These are phyloP conservation scores for Cyclotella distinguenda DNA, from an alignment of 108 stramenopile genomes.

Conservation along the genomic window DNA sequence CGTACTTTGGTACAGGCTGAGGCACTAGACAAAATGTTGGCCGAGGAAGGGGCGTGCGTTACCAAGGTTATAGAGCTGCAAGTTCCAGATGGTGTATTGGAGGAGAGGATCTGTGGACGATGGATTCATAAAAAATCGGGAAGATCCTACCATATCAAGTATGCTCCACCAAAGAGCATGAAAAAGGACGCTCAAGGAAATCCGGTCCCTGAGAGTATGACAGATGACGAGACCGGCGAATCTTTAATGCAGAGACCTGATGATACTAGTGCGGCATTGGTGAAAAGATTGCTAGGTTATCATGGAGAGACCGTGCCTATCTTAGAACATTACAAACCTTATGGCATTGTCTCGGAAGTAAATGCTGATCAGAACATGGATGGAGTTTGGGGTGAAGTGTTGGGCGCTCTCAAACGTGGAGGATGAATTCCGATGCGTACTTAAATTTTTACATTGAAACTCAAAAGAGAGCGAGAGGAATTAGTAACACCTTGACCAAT, in stretches of 20 bases:
- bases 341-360: constrained; percentile 78
- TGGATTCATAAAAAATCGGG: constrained; percentile 93
- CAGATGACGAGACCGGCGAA: constrained; percentile 94
- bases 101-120: constrained; percentile 97
- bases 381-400: constrained; percentile 82
- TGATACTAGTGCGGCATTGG: constrained; percentile 91
- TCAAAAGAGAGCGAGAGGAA: neutral
- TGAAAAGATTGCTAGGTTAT: constrained; percentile 89
- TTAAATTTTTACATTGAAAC: neutral
- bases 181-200: constrained; percentile 57
- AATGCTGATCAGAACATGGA: constrained; percentile 94
- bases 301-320: constrained; percentile 97
- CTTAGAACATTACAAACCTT: constrained; percentile 91
- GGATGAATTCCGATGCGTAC: too few relatives aligned
- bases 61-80: constrained; percentile 92
- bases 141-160: constrained; percentile 97
- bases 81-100: constrained; percentile 93
- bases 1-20: constrained; percentile 95
- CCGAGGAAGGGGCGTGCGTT: constrained; percentile 85
- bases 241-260: constrained; percentile 94
- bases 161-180: constrained; percentile 91
- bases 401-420: constrained; percentile 60
- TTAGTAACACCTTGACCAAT: neutral
- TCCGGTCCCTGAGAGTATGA: constrained; percentile 78
- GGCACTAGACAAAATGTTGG: constrained; percentile 93